These are phyloP conservation scores for Bipolaris oryzae DNA, from an alignment of 2,329 filamentous ascomycete genomes.

Conservation along the genomic window DNA sequence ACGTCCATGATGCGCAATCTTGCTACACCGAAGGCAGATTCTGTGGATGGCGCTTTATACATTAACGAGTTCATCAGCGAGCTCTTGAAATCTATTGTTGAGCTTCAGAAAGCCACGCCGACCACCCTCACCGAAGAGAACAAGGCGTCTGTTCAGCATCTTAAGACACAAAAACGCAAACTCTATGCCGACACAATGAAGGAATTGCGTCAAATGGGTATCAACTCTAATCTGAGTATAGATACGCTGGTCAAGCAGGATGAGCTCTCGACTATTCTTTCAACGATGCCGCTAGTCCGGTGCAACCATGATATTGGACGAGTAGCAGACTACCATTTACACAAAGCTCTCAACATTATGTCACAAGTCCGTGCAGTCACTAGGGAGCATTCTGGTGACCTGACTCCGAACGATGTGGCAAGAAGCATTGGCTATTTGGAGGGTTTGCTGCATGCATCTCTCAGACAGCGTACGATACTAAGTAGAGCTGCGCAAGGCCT, in stretches of 20 bases:
- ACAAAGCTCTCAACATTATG: constrained; percentile 77
- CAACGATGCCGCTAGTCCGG: constrained; percentile 51
- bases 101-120: constrained; percentile 85
- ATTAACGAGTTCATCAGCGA: constrained; percentile 72
- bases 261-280: constrained; percentile 72
- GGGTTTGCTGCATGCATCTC: constrained; percentile 72
- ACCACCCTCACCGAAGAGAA: constrained; percentile 83
- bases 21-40: constrained; percentile 58
- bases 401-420: constrained; percentile 78
- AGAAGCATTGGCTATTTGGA: constrained; percentile 87
- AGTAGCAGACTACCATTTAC: constrained; percentile 72
- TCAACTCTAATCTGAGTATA: constrained; percentile 79
- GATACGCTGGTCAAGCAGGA: constrained; percentile 75
- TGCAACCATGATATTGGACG: constrained; percentile 36
- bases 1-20: constrained; percentile 75
- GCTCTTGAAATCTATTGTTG: constrained; percentile 69
- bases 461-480: constrained; percentile 63
- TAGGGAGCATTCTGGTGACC: constrained; percentile 79
- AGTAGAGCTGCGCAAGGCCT: constrained; percentile 40
- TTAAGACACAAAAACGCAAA: constrained; percentile 88
- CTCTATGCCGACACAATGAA: constrained; percentile 89
- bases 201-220: constrained; percentile 83
- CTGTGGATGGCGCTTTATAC: constrained; percentile 63
- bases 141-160: constrained; percentile 79
- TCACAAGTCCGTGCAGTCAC: constrained; percentile 69